phyloP scores from a whole-genome alignment of 768 basidiomycete genomes.

The Boletus rex-veris region DNA sequence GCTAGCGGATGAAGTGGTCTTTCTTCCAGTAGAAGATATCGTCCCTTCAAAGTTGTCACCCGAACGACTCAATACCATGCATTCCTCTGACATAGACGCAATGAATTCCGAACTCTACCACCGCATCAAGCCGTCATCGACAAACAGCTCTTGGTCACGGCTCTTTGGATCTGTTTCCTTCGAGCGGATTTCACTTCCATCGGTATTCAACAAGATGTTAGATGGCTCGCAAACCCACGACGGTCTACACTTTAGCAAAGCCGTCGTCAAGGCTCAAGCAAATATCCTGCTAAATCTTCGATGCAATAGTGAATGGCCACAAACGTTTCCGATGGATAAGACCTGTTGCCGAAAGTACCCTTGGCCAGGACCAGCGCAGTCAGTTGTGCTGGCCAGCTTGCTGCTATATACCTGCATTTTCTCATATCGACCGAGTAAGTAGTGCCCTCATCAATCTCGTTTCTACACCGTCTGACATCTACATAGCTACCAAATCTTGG shows the following conservation, averaged over 20 bases:
- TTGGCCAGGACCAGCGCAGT: constrained; percentile 53
- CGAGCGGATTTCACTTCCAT: constrained; percentile 55
- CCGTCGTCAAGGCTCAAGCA: constrained; percentile 64
- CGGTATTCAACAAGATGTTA: constrained; percentile 79
- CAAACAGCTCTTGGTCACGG: constrained; percentile 29
- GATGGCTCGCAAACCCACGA: constrained; percentile 74
- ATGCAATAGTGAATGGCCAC: constrained; percentile 72
- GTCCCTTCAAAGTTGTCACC: constrained; percentile 61
- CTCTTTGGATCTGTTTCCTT: constrained; percentile 20
- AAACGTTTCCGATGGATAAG: constrained; percentile 62
- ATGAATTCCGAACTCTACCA: constrained; percentile 88
- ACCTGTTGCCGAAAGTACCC: constrained; percentile 83
- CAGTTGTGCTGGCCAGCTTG: constrained; percentile 45
- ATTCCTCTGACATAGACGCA: constrained; percentile 75
- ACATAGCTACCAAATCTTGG: constrained; percentile 19
- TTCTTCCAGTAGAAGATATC: constrained; percentile 76
- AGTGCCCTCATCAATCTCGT: background rate
- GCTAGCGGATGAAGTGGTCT: constrained; percentile 68
- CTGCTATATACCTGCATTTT: constrained; percentile 51
- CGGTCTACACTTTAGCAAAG: constrained; percentile 75
- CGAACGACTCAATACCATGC: constrained; percentile 66
- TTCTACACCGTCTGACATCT: constrained; percentile 14
- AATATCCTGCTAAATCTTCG: constrained; percentile 74
- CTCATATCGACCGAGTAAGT: constrained; percentile 36
- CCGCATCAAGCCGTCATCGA: constrained; percentile 45